Evolutionary conservation across 2,329 filamentous ascomycete genomes (phyloP).

Genomic region (Phyllosticta citrichinensis): DNA sequence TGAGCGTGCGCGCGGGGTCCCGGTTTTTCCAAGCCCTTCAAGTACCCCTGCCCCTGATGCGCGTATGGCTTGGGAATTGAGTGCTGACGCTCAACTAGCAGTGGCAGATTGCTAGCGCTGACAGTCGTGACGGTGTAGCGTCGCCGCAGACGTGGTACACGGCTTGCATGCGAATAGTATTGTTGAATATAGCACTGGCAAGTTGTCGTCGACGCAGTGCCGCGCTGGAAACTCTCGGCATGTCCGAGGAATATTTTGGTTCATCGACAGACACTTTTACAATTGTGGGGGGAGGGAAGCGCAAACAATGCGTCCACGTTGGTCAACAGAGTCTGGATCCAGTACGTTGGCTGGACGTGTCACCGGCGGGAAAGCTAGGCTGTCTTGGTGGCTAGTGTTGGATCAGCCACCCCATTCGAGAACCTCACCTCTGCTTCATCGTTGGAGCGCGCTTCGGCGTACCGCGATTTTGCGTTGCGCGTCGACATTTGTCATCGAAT

Average conservation of each 20-base stretch:
- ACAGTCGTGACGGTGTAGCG: background rate
- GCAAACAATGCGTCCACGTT: background rate
- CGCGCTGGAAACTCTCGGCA: background rate
- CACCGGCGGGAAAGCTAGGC: background rate
- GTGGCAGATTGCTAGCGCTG: background rate
- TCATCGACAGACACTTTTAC: background rate
- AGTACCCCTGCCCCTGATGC: background rate
- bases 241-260: background rate
- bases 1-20: background rate
- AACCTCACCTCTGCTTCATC: background rate
- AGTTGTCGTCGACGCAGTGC: too few species aligned
- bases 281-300: background rate
- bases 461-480: background rate
- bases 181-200: background rate
- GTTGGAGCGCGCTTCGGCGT: background rate
- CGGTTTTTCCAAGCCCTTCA: background rate
- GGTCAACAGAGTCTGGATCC: background rate
- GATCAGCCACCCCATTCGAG: background rate
- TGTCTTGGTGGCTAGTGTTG: background rate
- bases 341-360: background rate
- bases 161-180: background rate
- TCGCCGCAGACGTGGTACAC: background rate
- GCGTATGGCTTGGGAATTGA: background rate
- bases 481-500: background rate
- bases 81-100: background rate